Base-by-base conservation (phyloP, 83 land plant genomes). In the Diphasiastrum complanatum region DNA sequence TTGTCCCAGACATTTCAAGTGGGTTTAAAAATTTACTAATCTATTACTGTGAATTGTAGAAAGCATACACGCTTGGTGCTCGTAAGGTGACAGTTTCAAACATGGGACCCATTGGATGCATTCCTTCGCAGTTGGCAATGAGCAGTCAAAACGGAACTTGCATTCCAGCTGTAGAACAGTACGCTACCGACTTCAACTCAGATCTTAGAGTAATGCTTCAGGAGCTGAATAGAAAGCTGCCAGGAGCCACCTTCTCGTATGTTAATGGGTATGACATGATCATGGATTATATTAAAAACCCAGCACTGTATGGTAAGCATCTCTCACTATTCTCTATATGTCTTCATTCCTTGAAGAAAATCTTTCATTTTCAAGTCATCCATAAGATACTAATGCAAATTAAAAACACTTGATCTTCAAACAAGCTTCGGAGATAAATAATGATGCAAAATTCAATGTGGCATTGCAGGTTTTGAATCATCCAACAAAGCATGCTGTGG, bases 31-130 rank as follows among this genome's bases (percentile, higher is more conserved):
- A 43, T 28, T 47, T 16, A 10, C 29, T 18, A 61, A 26, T 51
- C 43, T 47, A 8, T 66, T 31, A 41, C 25, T 65, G 46, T 59
- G 12, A 2, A 29, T 10, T 5, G 5, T 68, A 74, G 77, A 45
- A 41, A 8, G 57, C 73, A 22, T 75, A 75, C 65, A 47, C 19
- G 29, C 37, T 48, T 6, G 78, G 78, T 37, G 78, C 78, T 23
- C 78, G 78, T 63, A 72, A 64, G 71, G 46, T 72, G 5, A 8
- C 71, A 20, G 54, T 76, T 14, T 48, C 59, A 23, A 61, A 43
- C 14, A 20, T 73, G 4, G 79, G 79, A 1, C 79, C 79, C 2
- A 26, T 76, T 27, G 79, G 79, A 30, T 77, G 80, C 48, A 77
- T 69, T 23, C 80, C 80, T 19, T 66, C 79, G 0, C 67, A 70